phyloP scores from a whole-genome alignment of 441 rosid species.

The Adansonia gregorii region DNA sequence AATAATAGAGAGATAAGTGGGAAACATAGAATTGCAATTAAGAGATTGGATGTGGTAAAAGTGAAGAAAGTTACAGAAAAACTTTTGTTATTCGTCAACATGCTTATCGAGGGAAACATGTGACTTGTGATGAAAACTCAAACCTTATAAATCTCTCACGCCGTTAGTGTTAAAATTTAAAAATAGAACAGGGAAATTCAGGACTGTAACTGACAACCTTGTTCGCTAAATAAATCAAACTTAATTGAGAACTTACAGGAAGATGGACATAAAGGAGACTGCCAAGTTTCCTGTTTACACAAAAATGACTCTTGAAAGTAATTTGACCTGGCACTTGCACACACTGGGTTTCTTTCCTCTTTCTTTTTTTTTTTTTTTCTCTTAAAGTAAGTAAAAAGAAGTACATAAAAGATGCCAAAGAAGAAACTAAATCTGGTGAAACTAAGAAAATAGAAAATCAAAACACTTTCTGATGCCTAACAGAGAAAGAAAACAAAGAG shows the following conservation, averaged over 20 bases:
- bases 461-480: neutral
- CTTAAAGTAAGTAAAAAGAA: neutral
- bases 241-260: neutral
- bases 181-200: neutral
- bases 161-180: neutral
- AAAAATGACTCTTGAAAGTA: neutral
- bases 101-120: neutral
- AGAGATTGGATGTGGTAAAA: neutral
- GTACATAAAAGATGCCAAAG: neutral
- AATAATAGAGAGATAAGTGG: neutral
- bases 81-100: neutral
- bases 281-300: neutral
- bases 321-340: neutral
- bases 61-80: neutral
- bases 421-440: neutral
- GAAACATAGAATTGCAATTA: neutral
- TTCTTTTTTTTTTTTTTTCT: neutral
- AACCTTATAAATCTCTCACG: neutral
- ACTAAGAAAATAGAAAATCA: neutral
- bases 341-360: neutral
- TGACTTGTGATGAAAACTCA: constrained; percentile 13
- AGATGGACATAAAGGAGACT: neutral
- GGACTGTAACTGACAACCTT: neutral
- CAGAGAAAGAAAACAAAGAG: neutral
- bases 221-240: neutral